A percentile compares a stretch with the other conserved stretches of the same genome.
Conservation (phyloP, 2,329 filamentous ascomycete species). For the Aspergillus puulaauensis region DNA sequence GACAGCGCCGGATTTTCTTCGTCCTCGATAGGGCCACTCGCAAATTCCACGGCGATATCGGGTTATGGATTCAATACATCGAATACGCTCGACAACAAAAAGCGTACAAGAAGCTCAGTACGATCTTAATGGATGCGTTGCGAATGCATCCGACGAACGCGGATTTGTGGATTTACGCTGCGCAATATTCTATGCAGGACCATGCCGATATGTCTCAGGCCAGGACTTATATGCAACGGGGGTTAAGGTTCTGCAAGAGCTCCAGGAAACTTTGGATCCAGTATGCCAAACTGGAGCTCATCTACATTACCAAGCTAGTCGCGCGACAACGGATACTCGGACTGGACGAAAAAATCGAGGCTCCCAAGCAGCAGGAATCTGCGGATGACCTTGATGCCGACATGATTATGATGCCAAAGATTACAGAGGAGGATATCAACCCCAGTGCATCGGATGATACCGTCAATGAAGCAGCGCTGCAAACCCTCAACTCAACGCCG, state of each 20-base stretch:
- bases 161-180: constrained; percentile 81
- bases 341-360: constrained; percentile 49
- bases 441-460: constrained; percentile 54
- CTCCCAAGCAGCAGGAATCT: constrained; percentile 34
- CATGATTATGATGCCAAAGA: constrained; percentile 57
- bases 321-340: constrained; percentile 68
- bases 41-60: constrained; percentile 77
- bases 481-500: constrained; percentile 69
- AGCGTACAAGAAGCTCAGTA: constrained; percentile 60
- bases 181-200: constrained; percentile 72
- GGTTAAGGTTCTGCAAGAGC: constrained; percentile 81
- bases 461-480: constrained; percentile 56
- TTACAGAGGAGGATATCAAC: constrained; percentile 64
- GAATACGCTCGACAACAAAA: constrained; percentile 71
- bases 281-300: constrained; percentile 88
- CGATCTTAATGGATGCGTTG: constrained; percentile 66
- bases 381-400: constrained; percentile 52
- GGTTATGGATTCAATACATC: constrained; percentile 88
- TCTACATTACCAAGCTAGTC: constrained; percentile 81
- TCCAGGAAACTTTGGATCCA: constrained; percentile 78
- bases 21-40: constrained; percentile 83
- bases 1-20: constrained; percentile 80
- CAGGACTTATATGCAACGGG: constrained; percentile 82
- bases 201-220: constrained; percentile 86
- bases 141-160: constrained; percentile 82